Evolutionary conservation across 768 basidiomycete species (phyloP), one percentile per base, ranked within the genome.

Genomic region (Lyophyllum semitale): DNA sequence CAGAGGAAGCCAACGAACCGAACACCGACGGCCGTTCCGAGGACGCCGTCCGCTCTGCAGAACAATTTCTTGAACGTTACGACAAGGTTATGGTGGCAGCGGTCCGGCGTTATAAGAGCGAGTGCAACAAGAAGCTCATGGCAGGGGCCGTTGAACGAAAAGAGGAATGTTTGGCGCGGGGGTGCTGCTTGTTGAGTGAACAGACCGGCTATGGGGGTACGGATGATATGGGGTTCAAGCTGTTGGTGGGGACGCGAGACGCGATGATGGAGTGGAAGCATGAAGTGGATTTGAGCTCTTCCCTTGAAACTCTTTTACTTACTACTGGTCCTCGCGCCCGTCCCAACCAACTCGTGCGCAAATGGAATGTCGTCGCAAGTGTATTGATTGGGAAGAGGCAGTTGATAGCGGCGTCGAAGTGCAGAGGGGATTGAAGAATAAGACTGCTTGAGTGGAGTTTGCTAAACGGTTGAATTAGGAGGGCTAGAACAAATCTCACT

Each of bases 161-260:
- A 52, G 76, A 78, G 54, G 68, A 74, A 37, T 67, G 65, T 4
- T 64, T 80, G 15, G 72, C 73, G 1, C 69, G 71, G 45, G 72
- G 71, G 1, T 77, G 75, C 49, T 80, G 78, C 54, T 63, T 78
- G 55, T 65, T 80, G 15, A 75, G 72, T 42, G 78, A 80, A 59
- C 78, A 80, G 59, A 78, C 77, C 0, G 77, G 77, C 0, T 79
- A 67, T 62, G 77, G 78, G 0, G 69, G 71, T 2, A 70, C 72
- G 2, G 75, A 76, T 43, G 76, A 74, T 37, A 73, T 73, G 63
- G 75, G 73, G 6, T 73, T 73, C 55, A 67, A 68, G 2, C 63
- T 80, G 8, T 64, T 80, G 58, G 64, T 67, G 32, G 63, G 72
- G 35, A 73, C 77, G 13, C 67, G 76, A 50, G 65, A 65, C 0